Evolutionary conservation across 495 filamentous ascomycete genomes (phyloP), one percentile per base, ranked within the genome.

Genomic region (Talaromyces thailandensis): DNA sequence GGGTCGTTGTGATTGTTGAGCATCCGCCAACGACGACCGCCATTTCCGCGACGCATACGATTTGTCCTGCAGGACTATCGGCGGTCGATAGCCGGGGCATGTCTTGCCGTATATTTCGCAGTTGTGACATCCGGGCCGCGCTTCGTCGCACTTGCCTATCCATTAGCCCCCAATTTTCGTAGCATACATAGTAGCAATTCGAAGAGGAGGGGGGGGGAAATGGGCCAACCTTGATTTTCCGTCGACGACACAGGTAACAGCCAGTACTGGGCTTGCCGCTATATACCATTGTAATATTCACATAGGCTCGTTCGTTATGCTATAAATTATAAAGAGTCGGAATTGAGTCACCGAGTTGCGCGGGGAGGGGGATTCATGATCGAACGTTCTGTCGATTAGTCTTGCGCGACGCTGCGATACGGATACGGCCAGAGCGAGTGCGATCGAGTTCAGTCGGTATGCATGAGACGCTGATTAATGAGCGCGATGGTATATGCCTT

Each of bases 171-270:
- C 43, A 48, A 48, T 0, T 8, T 21, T 35, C 31, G 31, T 3
- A 35, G 0, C 31, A n/a, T n/a, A n/a, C n/a, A n/a, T n/a, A n/a
- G 31, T 6, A 11, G 12, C 31, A 35, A 11, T 11, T 12, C 2
- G 43, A 8, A 8, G 18, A 21, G 18, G n/a, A 48, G 1, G 6
- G 14, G 2, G 16, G 8, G 5, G 7, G 43, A n/a, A n/a, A n/a
- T n/a, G n/a, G n/a, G 18, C 61, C 64, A 74, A 78, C 77, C 76
- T 78, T 79, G 63, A 79, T 78, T 67, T 78, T 79, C 58, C 76
- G 71, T 62, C 73, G 77, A 64, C 77, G 77, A 67, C 77, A 79
- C 65, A 77, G 64, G 68, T 76, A 66, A 71, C 77, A 79, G 66
- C 77, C 77, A 29, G 74, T 77, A 65, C 77, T 79, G 25, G 76